Conservation (phyloP, 768 basidiomycete species). For the Russula sp. region DNA sequence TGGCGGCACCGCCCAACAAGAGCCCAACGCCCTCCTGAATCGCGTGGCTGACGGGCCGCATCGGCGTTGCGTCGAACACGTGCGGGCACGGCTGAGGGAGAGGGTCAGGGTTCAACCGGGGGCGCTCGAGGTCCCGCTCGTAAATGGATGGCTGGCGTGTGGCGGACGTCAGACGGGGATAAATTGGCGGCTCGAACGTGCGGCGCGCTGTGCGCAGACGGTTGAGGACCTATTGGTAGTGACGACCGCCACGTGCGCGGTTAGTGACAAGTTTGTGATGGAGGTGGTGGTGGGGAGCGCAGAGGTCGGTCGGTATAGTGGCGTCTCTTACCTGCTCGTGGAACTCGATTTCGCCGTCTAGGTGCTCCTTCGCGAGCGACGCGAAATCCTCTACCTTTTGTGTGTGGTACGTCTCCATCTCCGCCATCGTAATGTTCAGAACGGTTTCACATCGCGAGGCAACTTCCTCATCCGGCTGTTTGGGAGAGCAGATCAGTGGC, state of each 20-base stretch:
- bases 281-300: background rate
- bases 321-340: conserved; percentile 54
- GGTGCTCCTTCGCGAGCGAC: conserved; percentile 52
- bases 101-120: conserved; percentile 38
- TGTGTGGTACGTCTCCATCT: conserved; percentile 73
- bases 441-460: conserved; percentile 81
- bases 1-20: conserved; percentile 41
- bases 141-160: conserved; percentile 66
- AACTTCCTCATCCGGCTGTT: conserved; percentile 59
- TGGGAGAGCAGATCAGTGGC: conserved; percentile 4
- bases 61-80: conserved; percentile 68
- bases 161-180: conserved; percentile 41
- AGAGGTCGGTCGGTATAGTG: background rate
- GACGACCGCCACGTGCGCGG: background rate
- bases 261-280: background rate
- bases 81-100: conserved; percentile 76
- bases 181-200: conserved; percentile 45
- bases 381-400: conserved; percentile 71
- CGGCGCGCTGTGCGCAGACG: conserved; percentile 54
- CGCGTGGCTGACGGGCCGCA: conserved; percentile 69
- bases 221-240: conserved; percentile 41
- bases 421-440: conserved; percentile 82
- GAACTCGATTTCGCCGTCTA: conserved; percentile 72
- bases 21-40: conserved; percentile 69
- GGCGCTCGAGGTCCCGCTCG: conserved; percentile 64